phyloP scores from a whole-genome alignment of 352 stramenopile species.

The Pythium myriotylum region DNA sequence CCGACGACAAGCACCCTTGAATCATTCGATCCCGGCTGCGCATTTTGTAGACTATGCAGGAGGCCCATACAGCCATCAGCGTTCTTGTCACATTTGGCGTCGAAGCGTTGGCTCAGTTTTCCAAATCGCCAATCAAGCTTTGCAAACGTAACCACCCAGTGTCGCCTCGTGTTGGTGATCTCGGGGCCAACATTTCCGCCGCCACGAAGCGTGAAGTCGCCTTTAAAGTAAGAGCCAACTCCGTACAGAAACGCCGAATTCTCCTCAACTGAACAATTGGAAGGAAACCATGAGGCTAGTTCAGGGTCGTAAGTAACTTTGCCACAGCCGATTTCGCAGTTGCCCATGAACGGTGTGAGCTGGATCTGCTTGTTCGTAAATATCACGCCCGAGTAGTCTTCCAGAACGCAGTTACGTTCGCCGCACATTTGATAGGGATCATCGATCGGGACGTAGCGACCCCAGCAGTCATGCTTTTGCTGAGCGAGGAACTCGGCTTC shows the following conservation, averaged over 20 bases:
- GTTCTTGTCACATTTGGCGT: constrained; percentile 32
- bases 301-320: constrained; percentile 42
- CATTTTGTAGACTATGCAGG: constrained; percentile 39
- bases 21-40: constrained; percentile 28
- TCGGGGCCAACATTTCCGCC: constrained; percentile 16
- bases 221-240: constrained; percentile 44
- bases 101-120: constrained; percentile 34
- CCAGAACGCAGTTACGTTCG: constrained; percentile 39
- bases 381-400: constrained; percentile 33
- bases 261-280: constrained; percentile 23
- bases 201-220: constrained; percentile 21
- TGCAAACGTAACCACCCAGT: constrained; percentile 44
- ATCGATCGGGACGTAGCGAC: constrained; percentile 35
- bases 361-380: constrained; percentile 41
- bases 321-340: constrained; percentile 28
- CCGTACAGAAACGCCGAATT: constrained; percentile 43
- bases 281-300: constrained; percentile 39
- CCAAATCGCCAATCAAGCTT: constrained; percentile 39
- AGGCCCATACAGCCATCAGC: constrained; percentile 36
- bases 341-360: constrained; percentile 36
- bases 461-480: constrained; percentile 10
- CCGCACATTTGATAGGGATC: constrained; percentile 5
- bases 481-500: not conserved
- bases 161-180: constrained; percentile 36
- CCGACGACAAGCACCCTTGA: no score